Evolutionary conservation across 768 basidiomycete genomes (phyloP), one percentile per base, ranked within the genome.

Genomic region (Termitomyces sp.): DNA sequence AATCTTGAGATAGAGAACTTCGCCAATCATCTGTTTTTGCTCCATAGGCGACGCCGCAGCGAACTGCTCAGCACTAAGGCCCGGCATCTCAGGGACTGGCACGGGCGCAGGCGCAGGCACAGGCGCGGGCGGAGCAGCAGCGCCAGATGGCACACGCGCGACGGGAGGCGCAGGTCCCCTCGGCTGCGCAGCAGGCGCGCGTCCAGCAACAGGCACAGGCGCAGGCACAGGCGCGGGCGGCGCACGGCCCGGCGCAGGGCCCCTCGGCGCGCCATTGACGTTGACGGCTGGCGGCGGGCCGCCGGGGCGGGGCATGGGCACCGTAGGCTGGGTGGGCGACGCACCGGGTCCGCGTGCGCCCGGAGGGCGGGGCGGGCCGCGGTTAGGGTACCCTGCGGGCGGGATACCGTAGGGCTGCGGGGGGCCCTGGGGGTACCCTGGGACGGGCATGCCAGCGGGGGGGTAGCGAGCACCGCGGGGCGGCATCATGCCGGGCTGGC

Each of bases 11-110:
- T 98, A 98, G 63, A 98, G 83, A 45, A 90, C 85, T 74, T 99
- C 96, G 63, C 96, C 97, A 46, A 99, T 80, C 89, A 98, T 94
- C 74, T 99, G 97, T 80, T 99, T 99, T 83, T 98, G 94, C 72
- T 98, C 96, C 66, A 85, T 78, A 21, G 90, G 75, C 44, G 82
- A 84, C 56, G 91, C 80, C 50, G 75, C 73, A 28, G 86, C 74
- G 47, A 79, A 76, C n/a, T 80, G 79, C 56, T 79, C 67, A 52
- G 80, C 66, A 35, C 75, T 78, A 60, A 83, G 66, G 11, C 68
- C 68, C 17, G 80, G 71, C 45, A 74, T 70, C 30, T 78, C 72
- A 50, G n/a, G n/a, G n/a, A n/a, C n/a, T n/a, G 75, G 59, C 38
- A 64, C 57, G 19, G 72, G 67, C 4, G 78, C 68, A 26, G 72